Evolutionary conservation across 345 rosid genomes (phyloP).

Genomic region (Cochlearia excelsa): DNA sequence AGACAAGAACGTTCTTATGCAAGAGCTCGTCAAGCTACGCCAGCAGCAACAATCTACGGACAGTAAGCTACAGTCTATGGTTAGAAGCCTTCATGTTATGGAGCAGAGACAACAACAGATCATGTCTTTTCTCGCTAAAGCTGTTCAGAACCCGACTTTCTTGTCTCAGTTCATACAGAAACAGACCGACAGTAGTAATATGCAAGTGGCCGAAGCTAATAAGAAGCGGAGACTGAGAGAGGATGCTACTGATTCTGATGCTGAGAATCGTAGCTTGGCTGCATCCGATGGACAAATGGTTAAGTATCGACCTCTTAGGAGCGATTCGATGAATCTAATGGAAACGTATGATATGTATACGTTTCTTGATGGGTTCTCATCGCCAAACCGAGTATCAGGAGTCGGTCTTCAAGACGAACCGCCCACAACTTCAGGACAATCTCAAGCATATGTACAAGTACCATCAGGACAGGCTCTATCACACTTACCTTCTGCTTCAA

Average conservation of each 20-base stretch:
- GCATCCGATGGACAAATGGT: slow-evolving; percentile 51
- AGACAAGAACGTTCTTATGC: slow-evolving; percentile 58
- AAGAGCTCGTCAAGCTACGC: slow-evolving; percentile 51
- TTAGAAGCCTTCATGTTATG: slow-evolving; percentile 52
- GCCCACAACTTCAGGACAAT: slow-evolving; percentile 31
- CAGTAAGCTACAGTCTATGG: slow-evolving; percentile 43
- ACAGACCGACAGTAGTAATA: slow-evolving; percentile 37
- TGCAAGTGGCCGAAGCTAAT: slow-evolving; percentile 46
- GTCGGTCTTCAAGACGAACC: slow-evolving; percentile 24
- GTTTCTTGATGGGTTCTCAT: slow-evolving; percentile 17
- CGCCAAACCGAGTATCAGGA: slow-evolving; percentile 20
- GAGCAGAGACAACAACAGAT: slow-evolving; percentile 62
- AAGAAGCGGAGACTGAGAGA: slow-evolving; percentile 53
- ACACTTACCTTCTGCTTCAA: slow-evolving; percentile 15
- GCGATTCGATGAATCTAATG: slow-evolving; percentile 32
- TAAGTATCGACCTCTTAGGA: slow-evolving; percentile 48
- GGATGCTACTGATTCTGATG: slow-evolving; percentile 1
- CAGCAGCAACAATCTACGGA: slow-evolving; percentile 59
- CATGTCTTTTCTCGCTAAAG: slow-evolving; percentile 53
- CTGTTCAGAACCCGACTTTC: slow-evolving; percentile 51
- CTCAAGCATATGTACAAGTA: background rate
- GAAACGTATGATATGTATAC: slow-evolving; percentile 32
- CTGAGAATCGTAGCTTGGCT: slow-evolving; percentile 18
- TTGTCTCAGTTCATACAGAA: slow-evolving; percentile 52
- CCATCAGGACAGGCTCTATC: slow-evolving; percentile 2